Percentiles rank a stretch among this genome's conserved stretches.
Conservation (phyloP, 306 rosid species). For the Trifolium pratense region DNA sequence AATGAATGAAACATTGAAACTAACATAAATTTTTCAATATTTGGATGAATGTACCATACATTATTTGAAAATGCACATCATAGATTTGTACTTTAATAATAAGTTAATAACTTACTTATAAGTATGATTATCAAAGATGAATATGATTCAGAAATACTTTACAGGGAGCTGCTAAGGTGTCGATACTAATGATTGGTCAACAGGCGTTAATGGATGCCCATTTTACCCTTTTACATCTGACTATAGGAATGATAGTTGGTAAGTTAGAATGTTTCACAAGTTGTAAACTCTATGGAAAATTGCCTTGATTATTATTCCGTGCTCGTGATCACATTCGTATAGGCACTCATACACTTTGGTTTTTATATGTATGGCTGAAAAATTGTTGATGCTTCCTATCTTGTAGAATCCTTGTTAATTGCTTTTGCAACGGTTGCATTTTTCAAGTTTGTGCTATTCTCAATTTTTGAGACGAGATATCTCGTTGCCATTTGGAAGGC, state of each 20-base stretch:
- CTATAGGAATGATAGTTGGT: conserved; percentile 96
- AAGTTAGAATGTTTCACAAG: conserved; percentile 6
- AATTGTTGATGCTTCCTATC: conserved; percentile 33
- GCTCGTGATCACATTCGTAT: too few relatives aligned
- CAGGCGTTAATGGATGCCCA: conserved; percentile 97
- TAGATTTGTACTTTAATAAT: conserved; percentile 16
- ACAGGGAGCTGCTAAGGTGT: conserved; percentile 97
- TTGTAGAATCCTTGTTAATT: conserved; percentile 90
- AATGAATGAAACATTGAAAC: conserved; percentile 30
- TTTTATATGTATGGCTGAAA: conserved; percentile 13
- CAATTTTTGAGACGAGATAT: conserved; percentile 97
- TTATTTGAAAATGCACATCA: conserved; percentile 4
- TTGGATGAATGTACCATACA: conserved; percentile 17
- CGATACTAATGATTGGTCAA: conserved; percentile 88
- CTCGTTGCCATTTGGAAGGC: conserved; percentile 99
- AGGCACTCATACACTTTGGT: too few relatives aligned
- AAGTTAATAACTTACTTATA: neutral
- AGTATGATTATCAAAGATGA: conserved; percentile 22
- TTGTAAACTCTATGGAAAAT: too few relatives aligned
- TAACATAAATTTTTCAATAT: conserved; percentile 11
- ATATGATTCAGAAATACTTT: conserved; percentile 42
- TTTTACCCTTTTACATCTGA: conserved; percentile 91
- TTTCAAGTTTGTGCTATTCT: conserved; percentile 96
- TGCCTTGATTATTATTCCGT: too few relatives aligned
- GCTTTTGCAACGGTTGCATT: conserved; percentile 98